Percentiles rank a stretch among this genome's conserved stretches.
Evolutionary conservation across 441 rosid species (phyloP).

Genomic region (Viola pubescens): DNA sequence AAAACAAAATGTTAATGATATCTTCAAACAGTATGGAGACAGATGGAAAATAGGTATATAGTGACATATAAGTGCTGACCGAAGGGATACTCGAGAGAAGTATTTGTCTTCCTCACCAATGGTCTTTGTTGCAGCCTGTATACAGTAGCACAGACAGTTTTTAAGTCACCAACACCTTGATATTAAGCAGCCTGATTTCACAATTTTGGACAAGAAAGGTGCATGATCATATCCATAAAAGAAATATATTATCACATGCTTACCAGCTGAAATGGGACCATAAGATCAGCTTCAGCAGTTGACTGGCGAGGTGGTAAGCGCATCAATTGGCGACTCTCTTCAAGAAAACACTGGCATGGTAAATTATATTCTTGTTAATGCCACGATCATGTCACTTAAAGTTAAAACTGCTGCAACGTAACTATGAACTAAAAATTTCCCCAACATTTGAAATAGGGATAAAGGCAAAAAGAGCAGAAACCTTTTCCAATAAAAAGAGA

Average conservation of each 20-base stretch:
- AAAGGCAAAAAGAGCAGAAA: neutral
- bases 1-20: conserved; percentile 5
- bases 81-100: conserved; percentile 74
- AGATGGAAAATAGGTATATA: conserved; percentile 2
- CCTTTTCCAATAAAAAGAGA: neutral
- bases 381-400: neutral
- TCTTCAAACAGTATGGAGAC: conserved; percentile 1
- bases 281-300: conserved; percentile 95
- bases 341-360: conserved; percentile 77
- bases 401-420: neutral
- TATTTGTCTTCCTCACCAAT: conserved; percentile 89
- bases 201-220: conserved; percentile 9
- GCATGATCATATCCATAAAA: conserved; percentile 5
- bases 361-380: conserved; percentile 9
- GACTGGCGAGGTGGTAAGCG: conserved; percentile 95
- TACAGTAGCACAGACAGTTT: conserved; percentile 13
- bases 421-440: neutral
- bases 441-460: neutral
- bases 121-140: conserved; percentile 92
- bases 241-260: conserved; percentile 24
- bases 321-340: conserved; percentile 95
- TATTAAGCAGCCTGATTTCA: conserved; percentile 9
- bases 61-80: conserved; percentile 37
- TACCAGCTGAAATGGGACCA: conserved; percentile 95
- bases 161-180: conserved; percentile 4